Percentiles rank a stretch among this genome's conserved stretches.
These are phyloP conservation scores for Saksenaea vasiformis DNA, from an alignment of 371 early-diverging fungal species.

Conservation along the genomic window DNA sequence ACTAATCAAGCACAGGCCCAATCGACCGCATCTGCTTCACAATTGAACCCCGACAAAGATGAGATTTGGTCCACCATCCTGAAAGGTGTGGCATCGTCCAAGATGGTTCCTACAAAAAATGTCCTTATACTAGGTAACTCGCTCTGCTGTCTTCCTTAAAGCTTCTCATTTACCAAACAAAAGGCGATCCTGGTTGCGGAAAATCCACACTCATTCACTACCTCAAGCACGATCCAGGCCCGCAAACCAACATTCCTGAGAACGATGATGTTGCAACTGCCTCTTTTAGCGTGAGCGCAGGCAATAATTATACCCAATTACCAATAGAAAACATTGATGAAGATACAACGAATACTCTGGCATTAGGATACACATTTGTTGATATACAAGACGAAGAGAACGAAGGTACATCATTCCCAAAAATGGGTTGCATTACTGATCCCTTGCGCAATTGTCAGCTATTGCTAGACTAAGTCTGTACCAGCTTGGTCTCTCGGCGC, in stretches of 20 bases:
- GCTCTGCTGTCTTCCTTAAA: background rate
- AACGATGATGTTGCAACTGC: constrained; percentile 38
- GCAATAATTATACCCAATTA: constrained; percentile 40
- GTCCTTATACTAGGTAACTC: constrained; percentile 68
- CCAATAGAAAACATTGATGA: constrained; percentile 59
- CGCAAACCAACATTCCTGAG: constrained; percentile 40
- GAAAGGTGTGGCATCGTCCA: constrained; percentile 70
- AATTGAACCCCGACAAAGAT: constrained; percentile 26
- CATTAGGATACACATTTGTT: constrained; percentile 80
- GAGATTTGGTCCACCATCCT: constrained; percentile 82
- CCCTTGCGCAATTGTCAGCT: constrained; percentile 23
- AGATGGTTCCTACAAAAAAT: constrained; percentile 68
- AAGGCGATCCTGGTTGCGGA: constrained; percentile 75
- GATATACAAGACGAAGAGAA: constrained; percentile 88
- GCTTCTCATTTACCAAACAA: constrained; percentile 8
- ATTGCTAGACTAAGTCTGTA: constrained; percentile 86
- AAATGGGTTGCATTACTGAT: background rate
- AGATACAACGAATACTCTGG: constrained; percentile 73
- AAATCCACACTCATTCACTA: constrained; percentile 75
- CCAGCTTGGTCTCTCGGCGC: constrained; percentile 78
- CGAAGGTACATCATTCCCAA: constrained; percentile 53
- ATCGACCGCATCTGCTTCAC: constrained; percentile 10
- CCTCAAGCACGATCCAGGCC: constrained; percentile 65
- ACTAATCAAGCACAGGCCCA: constrained; percentile 12
- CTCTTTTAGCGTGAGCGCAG: constrained; percentile 42